These are phyloP conservation scores for Ceriops tagal DNA, from an alignment of 345 rosid species.

Conservation along the genomic window DNA sequence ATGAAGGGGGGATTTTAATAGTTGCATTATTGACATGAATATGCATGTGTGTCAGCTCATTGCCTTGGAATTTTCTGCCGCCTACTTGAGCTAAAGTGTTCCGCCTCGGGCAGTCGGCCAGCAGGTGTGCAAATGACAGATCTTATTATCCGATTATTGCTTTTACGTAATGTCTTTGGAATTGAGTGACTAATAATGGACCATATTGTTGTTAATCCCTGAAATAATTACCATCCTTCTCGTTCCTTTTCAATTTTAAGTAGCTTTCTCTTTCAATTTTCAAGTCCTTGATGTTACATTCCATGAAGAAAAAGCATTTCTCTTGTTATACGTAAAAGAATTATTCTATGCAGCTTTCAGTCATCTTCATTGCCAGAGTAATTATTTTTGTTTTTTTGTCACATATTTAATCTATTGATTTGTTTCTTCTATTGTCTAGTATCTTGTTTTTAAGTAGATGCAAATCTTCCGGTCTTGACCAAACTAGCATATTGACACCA, in stretches of 20 bases:
- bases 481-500: slow-evolving; percentile 4
- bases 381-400: neutral
- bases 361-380: too few species aligned
- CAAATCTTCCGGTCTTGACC: neutral
- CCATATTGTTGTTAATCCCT: neutral
- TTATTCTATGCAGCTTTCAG: too few species aligned
- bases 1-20: slow-evolving; percentile 2
- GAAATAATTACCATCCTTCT: too few species aligned
- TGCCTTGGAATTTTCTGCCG: slow-evolving; percentile 24
- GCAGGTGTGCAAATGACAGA: neutral
- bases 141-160: neutral
- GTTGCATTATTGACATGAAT: slow-evolving; percentile 14
- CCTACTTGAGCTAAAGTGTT: slow-evolving; percentile 4
- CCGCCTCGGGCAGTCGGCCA: neutral
- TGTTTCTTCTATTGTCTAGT: neutral
- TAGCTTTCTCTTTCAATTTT: too few species aligned
- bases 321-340: too few species aligned
- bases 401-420: neutral
- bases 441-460: neutral
- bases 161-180: neutral
- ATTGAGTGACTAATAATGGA: neutral
- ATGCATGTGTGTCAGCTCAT: slow-evolving; percentile 17
- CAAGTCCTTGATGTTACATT: too few species aligned
- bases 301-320: too few species aligned
- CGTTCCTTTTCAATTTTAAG: too few species aligned